Percentiles rank a stretch among this genome's conserved stretches.
Conservation (phyloP, 495 filamentous ascomycete genomes). For the Elasticomyces elasticus region DNA sequence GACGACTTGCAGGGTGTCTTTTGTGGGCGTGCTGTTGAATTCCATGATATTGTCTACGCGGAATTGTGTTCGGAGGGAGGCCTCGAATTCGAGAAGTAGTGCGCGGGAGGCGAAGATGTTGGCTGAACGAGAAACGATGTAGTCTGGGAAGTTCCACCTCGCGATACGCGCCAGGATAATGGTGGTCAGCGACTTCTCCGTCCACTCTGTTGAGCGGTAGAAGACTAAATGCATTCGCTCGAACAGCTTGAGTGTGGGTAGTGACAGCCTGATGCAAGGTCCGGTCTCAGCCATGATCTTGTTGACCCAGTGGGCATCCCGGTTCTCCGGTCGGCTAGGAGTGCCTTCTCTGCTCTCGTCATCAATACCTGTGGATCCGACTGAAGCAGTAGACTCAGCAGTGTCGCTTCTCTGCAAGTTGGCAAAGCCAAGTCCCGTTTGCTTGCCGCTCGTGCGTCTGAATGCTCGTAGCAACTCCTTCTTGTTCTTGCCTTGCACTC, state of each 20-base stretch:
- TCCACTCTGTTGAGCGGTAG: slow-evolving; percentile 94
- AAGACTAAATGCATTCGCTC: slow-evolving; percentile 93
- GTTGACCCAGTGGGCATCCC: slow-evolving; percentile 52
- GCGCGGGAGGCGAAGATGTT: slow-evolving; percentile 75
- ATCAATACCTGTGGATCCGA: slow-evolving; percentile 6
- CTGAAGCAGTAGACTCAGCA: slow-evolving; percentile 30
- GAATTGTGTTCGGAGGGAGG: slow-evolving; percentile 72
- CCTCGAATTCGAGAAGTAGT: slow-evolving; percentile 78
- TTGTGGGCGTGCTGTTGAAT: slow-evolving; percentile 61
- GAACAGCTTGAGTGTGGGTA: slow-evolving; percentile 69
- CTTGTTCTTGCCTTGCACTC: slow-evolving; percentile 84
- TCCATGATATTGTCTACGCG: slow-evolving; percentile 76
- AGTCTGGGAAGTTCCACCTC: slow-evolving; percentile 76
- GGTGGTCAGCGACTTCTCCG: slow-evolving; percentile 88
- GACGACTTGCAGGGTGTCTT: slow-evolving; percentile 55
- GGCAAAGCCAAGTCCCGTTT: slow-evolving; percentile 58
- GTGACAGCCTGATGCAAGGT: slow-evolving; percentile 69
- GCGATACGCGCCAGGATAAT: slow-evolving; percentile 89
- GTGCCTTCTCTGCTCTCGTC: slow-evolving; percentile 18
- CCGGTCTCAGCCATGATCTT: slow-evolving; percentile 79
- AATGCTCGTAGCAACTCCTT: slow-evolving; percentile 64
- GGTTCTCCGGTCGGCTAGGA: slow-evolving; percentile 16
- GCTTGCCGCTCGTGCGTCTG: slow-evolving; percentile 57
- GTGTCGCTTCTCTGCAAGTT: slow-evolving; percentile 45
- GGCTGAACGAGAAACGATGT: slow-evolving; percentile 79